These are phyloP conservation scores for Phytophthora lateralis DNA, from an alignment of 352 stramenopile species.

Conservation along the genomic window DNA sequence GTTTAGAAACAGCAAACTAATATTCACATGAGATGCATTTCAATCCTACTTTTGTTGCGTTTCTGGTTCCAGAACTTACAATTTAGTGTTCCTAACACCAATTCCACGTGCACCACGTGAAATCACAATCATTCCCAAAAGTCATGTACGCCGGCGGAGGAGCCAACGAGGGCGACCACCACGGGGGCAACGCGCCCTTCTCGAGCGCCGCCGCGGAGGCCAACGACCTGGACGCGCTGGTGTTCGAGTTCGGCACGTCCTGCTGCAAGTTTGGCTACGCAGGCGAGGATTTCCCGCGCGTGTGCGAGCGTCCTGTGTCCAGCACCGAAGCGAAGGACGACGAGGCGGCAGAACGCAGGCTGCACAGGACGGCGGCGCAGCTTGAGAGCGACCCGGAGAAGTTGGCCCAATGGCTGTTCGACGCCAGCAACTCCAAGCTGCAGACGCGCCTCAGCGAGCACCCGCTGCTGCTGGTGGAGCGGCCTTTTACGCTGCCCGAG, in stretches of 20 bases:
- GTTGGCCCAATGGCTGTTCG: slow-evolving; percentile 76
- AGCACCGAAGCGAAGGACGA: slow-evolving; percentile 21
- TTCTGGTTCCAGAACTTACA: too few species aligned
- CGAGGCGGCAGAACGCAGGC: slow-evolving; percentile 7
- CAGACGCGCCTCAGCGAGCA: slow-evolving; percentile 69
- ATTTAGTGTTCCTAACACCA: too few species aligned
- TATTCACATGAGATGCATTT: neutral
- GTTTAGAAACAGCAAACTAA: neutral
- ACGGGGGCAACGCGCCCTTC: slow-evolving; percentile 32
- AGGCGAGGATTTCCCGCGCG: slow-evolving; percentile 87
- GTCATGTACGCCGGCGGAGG: slow-evolving; percentile 45
- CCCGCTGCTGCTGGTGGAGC: slow-evolving; percentile 67
- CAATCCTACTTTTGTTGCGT: too few species aligned
- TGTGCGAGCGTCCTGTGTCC: slow-evolving; percentile 55
- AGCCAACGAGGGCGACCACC: slow-evolving; percentile 38
- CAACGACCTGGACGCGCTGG: slow-evolving; percentile 79
- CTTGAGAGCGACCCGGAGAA: slow-evolving; percentile 64
- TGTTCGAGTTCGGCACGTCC: slow-evolving; percentile 80
- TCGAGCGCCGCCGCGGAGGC: slow-evolving; percentile 60
- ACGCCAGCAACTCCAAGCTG: slow-evolving; percentile 46
- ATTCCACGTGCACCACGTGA: too few species aligned
- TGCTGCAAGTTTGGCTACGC: slow-evolving; percentile 87
- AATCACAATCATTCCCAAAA: neutral
- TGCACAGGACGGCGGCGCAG: slow-evolving; percentile 38
- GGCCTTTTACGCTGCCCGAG: slow-evolving; percentile 63